Conservation (phyloP, 495 filamentous ascomycete species). For the Entonaema liquescens region DNA sequence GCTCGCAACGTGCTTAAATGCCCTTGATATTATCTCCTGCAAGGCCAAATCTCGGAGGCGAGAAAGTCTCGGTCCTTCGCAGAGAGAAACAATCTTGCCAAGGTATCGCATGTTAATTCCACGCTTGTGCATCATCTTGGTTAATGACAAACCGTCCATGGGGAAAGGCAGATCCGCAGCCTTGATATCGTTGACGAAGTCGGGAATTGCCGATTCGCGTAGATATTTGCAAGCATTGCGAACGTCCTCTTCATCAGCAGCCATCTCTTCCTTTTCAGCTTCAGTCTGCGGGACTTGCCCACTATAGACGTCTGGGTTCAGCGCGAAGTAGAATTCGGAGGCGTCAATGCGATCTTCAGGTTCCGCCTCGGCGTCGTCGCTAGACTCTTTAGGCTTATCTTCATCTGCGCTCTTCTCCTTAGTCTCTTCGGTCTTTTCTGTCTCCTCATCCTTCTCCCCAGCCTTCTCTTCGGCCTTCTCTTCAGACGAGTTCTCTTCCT, state of each 20-base stretch:
- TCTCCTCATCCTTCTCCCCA: neutral
- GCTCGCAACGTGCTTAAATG: constrained; percentile 91
- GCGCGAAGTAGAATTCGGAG: constrained; percentile 81
- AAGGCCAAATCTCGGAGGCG: constrained; percentile 78
- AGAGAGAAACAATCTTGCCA: constrained; percentile 77
- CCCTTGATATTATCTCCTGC: constrained; percentile 93
- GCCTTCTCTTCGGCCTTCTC: constrained; percentile 25
- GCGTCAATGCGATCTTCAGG: constrained; percentile 73
- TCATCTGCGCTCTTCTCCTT: constrained; percentile 37
- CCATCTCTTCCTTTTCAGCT: constrained; percentile 85
- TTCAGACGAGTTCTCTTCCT: constrained; percentile 40
- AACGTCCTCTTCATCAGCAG: constrained; percentile 88
- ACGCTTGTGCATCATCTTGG: constrained; percentile 90
- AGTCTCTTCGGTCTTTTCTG: neutral
- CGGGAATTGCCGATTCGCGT: constrained; percentile 74
- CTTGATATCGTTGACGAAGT: constrained; percentile 79
- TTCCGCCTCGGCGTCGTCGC: constrained; percentile 43
- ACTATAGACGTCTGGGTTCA: constrained; percentile 96
- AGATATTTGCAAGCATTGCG: constrained; percentile 83
- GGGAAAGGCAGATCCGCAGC: constrained; percentile 96
- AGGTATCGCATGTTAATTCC: constrained; percentile 98
- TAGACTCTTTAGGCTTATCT: constrained; percentile 46
- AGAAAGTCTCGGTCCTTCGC: constrained; percentile 74
- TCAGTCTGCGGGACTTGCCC: constrained; percentile 90
- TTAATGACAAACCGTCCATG: constrained; percentile 94